Evolutionary conservation across 345 rosid genomes (phyloP), one percentile per base, ranked within the genome.

Genomic region (Triadica sebifera): DNA sequence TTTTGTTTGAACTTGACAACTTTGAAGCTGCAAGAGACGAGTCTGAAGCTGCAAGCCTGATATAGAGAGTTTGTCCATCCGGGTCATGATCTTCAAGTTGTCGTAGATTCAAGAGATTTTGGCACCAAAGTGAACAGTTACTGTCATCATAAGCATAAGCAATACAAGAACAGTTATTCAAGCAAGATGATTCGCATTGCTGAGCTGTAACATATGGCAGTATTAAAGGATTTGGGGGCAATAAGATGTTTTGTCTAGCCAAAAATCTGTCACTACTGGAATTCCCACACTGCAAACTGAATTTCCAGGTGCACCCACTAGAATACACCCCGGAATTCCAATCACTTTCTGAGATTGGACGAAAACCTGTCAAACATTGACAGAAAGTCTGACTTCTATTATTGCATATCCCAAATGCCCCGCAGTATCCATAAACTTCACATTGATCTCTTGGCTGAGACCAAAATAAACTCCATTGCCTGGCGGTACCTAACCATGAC

Each of bases 351-450:
- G 77, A 74, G 11, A 60, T 65, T 9, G 81, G 81, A 22, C 13
- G 22, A 64, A 84, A 84, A 43, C 85, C 83, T 4, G 2, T n/a
- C 70, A 77, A 43, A 49, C 87, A 84, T 20, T 8, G 3, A 67
- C 85, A 81, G 41, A 66, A 47, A 29, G 70, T 39, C 19, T 2
- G 2, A 4, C 65, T 38, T 3, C 46, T 17, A 56, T 50, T 75
- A 24, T 49, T 60, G 69, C 85, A 81, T 38, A 10, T 46, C 34
- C 76, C 77, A 56, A 74, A 72, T 66, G 75, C 64, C 29, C 85
- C 86, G 53, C 78, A 85, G 22, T 19, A 51, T 49, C 65, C 82
- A 13, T 76, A 79, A 24, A 61, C 69, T 3, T 49, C 67, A 15
- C 79, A 77, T 22, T 49, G 49, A 0, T 1, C 12, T 5, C 52